A percentile compares a stretch with the other conserved stretches of the same genome.
These are phyloP conservation scores for Gossypium anomalum DNA, from an alignment of 345 rosid species.

Conservation along the genomic window DNA sequence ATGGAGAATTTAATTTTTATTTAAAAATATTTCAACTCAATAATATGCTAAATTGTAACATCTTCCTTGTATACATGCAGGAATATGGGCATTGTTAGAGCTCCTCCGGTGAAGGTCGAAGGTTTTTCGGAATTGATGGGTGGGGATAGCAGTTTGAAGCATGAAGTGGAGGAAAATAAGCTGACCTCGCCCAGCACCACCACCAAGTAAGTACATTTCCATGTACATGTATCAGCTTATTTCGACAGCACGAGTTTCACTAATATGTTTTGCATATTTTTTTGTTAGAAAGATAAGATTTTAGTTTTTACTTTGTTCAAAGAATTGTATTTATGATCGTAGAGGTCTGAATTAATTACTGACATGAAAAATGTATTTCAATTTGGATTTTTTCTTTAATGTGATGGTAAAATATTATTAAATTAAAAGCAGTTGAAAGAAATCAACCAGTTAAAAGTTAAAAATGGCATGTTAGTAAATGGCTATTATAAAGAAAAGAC, in stretches of 20 bases:
- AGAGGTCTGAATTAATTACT: not conserved
- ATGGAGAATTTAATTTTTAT: not conserved
- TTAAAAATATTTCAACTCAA: not conserved
- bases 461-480: no score
- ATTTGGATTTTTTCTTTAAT: no score
- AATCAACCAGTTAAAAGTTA: no score
- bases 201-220: conserved; percentile 46
- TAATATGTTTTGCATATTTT: not conserved
- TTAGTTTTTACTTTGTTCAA: not conserved
- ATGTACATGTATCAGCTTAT: not conserved
- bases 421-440: no score
- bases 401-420: no score
- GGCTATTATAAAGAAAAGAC: no score
- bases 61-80: conserved; percentile 33
- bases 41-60: conserved; percentile 13
- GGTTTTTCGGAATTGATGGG: conserved; percentile 91
- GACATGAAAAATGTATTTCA: not conserved
- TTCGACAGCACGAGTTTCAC: not conserved
- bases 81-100: conserved; percentile 58
- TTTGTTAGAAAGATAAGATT: not conserved
- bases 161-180: conserved; percentile 68
- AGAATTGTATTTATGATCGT: not conserved
- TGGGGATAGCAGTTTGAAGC: conserved; percentile 61
- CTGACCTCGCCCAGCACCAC: conserved; percentile 63
- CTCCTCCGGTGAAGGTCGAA: conserved; percentile 89